Evolutionary conservation across 805 yeast species (phyloP), one percentile per base, ranked within the genome.

Genomic region (Ogataea salicorniae): DNA sequence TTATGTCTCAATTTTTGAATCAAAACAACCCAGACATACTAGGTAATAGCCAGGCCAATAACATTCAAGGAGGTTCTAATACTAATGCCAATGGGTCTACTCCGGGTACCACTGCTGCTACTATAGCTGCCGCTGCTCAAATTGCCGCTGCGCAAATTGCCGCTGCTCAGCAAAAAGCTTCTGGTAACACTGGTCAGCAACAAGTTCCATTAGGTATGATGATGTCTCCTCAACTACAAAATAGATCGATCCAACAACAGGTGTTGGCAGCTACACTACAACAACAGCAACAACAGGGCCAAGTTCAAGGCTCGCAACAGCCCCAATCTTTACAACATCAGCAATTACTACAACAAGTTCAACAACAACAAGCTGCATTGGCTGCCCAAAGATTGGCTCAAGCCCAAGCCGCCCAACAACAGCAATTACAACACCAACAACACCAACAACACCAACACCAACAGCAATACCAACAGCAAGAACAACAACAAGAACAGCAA

Each of bases 161-260:
- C 13, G 58, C 57, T 26, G 46, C 48, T 23, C 52, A 51, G 35
- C 57, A 50, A 35, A 52, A 53, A 41, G 49, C 46, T 34, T 43
- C 56, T 33, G 47, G 48, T 17, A 46, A 49, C 42, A 20, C 51
- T 41, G 41, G 43, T 7, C 56, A 52, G 29, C 59, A 55, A 16
- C 59, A 56, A 14, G 36, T 57, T 23, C 63, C 63, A 1, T 38
- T 62, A 26, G 61, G 64, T 15, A 55, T 62, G 61, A 56, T 65
- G 64, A 57, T 66, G 60, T 66, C 71, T 15, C 69, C 70, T 1
- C 69, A 64, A 47, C 42, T 60, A 11, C 69, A 64, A 46, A 63
- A 60, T 46, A 52, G 68, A 43, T 53, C 58, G 15, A 45, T 63
- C 17, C 68, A 63, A 41, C 68, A 62, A 42, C 64, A 60, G 43